These are phyloP conservation scores for Musa troglodytarum DNA, from an alignment of 176 grass and related monocot species.

Conservation along the genomic window DNA sequence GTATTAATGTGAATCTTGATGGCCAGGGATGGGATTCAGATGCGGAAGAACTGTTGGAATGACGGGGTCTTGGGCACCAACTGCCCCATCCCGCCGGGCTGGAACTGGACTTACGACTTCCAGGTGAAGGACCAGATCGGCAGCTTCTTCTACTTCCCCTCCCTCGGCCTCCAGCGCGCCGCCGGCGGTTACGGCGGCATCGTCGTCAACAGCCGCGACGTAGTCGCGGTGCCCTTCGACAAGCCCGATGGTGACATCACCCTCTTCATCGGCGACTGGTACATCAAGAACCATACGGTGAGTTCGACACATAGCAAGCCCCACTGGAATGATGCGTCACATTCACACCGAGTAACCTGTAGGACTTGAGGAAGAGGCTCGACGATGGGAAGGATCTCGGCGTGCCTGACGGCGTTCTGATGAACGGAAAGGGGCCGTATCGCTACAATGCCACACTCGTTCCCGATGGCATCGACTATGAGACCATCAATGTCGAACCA, in stretches of 20 bases:
- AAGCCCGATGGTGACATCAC: slow-evolving; percentile 62
- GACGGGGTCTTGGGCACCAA: slow-evolving; percentile 83
- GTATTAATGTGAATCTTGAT: no score
- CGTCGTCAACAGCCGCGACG: slow-evolving; percentile 58
- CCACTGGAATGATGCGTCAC: neutral
- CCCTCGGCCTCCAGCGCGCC: slow-evolving; percentile 65
- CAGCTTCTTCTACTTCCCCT: slow-evolving; percentile 97
- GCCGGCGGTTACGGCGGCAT: slow-evolving; percentile 74
- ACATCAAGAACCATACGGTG: slow-evolving; percentile 84
- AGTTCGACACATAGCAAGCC: neutral
- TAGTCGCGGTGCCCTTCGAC: slow-evolving; percentile 71
- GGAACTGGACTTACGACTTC: slow-evolving; percentile 97
- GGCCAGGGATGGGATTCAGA: slow-evolving; percentile 73
- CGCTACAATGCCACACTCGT: slow-evolving; percentile 71
- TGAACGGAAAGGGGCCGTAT: slow-evolving; percentile 91
- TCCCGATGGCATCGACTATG: slow-evolving; percentile 51
- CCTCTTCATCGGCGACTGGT: slow-evolving; percentile 88
- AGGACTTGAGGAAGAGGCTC: slow-evolving; percentile 68
- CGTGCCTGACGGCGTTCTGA: slow-evolving; percentile 75
- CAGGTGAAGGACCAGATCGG: slow-evolving; percentile 97
- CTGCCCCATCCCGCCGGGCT: slow-evolving; percentile 78
- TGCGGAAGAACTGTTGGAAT: slow-evolving; percentile 72
- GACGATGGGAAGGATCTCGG: slow-evolving; percentile 74
- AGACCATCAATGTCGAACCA: slow-evolving; percentile 92
- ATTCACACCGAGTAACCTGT: neutral